Percentiles rank a stretch among this genome's conserved stretches.
phyloP scores from a whole-genome alignment of 2,329 filamentous ascomycete species.

The Verticillium albo-atrum region DNA sequence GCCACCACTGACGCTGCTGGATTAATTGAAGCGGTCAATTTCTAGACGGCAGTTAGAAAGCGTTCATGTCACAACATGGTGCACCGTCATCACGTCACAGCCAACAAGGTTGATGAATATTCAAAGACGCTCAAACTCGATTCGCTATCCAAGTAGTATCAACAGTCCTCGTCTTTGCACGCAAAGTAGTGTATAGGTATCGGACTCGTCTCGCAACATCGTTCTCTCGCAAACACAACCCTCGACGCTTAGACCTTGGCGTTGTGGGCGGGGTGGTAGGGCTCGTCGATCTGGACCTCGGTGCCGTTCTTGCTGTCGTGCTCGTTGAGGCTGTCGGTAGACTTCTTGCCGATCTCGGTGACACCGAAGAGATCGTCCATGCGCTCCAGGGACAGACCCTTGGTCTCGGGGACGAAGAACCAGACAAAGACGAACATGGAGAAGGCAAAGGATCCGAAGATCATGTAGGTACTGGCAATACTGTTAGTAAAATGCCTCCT shows the following conservation, averaged over 20 bases:
- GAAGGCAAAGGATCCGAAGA: constrained; percentile 61
- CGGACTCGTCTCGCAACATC: not conserved
- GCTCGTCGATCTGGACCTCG: constrained; percentile 1
- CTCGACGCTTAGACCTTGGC: not conserved
- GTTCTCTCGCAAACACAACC: not conserved
- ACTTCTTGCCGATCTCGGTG: not conserved
- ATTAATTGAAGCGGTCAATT: too few relatives aligned
- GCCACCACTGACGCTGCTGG: too few relatives aligned
- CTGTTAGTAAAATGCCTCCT: too few relatives aligned
- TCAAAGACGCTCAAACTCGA: not conserved
- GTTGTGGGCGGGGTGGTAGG: not conserved
- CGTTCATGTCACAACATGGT: not conserved
- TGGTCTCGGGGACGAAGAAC: constrained; percentile 62
- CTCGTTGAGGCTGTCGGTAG: constrained; percentile 1
- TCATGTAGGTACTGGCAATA: constrained; percentile 49
- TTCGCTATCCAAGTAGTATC: not conserved
- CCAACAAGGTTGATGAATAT: not conserved
- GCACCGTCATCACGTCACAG: not conserved
- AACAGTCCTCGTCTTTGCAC: not conserved
- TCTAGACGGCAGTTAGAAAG: not conserved
- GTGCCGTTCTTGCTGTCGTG: not conserved
- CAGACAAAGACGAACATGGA: constrained; percentile 59
- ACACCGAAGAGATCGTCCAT: constrained; percentile 5
- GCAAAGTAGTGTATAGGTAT: not conserved
- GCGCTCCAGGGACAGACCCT: constrained; percentile 33